phyloP scores from a whole-genome alignment of 2,329 filamentous ascomycete genomes.

The Myrmaecium sp. region DNA sequence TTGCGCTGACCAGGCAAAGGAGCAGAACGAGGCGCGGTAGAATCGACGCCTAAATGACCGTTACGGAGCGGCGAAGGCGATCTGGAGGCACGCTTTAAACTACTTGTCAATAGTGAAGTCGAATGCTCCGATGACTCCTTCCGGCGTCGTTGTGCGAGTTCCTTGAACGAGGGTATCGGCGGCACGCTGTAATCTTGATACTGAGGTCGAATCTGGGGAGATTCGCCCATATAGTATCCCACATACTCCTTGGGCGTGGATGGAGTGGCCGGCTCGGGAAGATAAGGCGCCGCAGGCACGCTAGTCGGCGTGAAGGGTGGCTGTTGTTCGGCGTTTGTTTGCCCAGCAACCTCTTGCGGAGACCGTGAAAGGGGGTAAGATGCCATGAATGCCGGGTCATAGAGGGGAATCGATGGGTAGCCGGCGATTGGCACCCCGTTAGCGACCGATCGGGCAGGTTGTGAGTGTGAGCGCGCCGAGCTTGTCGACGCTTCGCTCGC shows the following conservation, averaged over 20 bases:
- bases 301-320: slow-evolving; percentile 9
- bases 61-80: slow-evolving; percentile 29
- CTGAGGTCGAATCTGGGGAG: slow-evolving; percentile 17
- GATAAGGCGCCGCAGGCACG: slow-evolving; percentile 9
- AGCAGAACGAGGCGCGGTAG: slow-evolving; percentile 9
- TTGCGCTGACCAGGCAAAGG: slow-evolving; percentile 6
- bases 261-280: slow-evolving; percentile 9
- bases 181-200: slow-evolving; percentile 20
- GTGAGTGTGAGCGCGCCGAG: slow-evolving; percentile 31
- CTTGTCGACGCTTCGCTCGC: slow-evolving; percentile 22
- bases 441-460: slow-evolving; percentile 27
- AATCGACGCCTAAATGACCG: slow-evolving; percentile 24
- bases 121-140: slow-evolving; percentile 26
- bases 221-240: slow-evolving; percentile 31
- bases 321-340: slow-evolving; percentile 8
- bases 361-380: slow-evolving; percentile 19
- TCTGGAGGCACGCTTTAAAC: slow-evolving; percentile 19
- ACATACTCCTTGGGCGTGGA: slow-evolving; percentile 31
- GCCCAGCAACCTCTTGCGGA: slow-evolving; percentile 15
- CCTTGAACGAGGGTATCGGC: slow-evolving; percentile 21
- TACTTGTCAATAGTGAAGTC: slow-evolving; percentile 21
- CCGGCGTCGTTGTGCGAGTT: slow-evolving; percentile 23
- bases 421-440: slow-evolving; percentile 23
- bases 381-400: slow-evolving; percentile 14
- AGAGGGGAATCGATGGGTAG: slow-evolving; percentile 20